phyloP scores from a whole-genome alignment of 177 flowering plant species.

The Telopea speciosissima region DNA sequence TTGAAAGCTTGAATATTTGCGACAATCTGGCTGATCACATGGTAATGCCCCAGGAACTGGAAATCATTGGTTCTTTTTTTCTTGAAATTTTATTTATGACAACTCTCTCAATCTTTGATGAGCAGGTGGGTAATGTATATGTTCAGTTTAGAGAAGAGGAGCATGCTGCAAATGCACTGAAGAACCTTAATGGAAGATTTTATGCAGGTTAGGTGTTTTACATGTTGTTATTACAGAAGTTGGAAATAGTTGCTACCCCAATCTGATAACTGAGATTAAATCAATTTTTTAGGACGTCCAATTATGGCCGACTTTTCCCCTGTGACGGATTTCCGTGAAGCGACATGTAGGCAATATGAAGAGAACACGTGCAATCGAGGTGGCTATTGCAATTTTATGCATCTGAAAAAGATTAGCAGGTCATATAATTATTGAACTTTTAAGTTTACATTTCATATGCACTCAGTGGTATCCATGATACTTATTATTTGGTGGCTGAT shows the following conservation, averaged over 20 bases:
- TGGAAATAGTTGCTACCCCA: too few relatives aligned
- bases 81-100: background rate
- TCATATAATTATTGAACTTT: conserved; percentile 1
- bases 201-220: conserved; percentile 42
- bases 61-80: background rate
- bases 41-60: conserved; percentile 25
- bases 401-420: conserved; percentile 71
- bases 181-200: conserved; percentile 48
- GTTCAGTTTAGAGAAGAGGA: conserved; percentile 71
- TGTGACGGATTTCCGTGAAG: conserved; percentile 84
- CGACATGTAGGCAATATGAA: conserved; percentile 75
- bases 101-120: background rate
- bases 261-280: background rate
- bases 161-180: conserved; percentile 56
- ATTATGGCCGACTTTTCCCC: conserved; percentile 83
- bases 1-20: conserved; percentile 62
- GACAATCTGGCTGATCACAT: conserved; percentile 78
- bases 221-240: too few relatives aligned
- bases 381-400: conserved; percentile 86
- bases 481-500: background rate
- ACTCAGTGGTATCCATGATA: background rate
- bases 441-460: too few relatives aligned
- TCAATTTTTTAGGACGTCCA: conserved; percentile 50
- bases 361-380: conserved; percentile 72
- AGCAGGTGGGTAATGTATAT: conserved; percentile 74